phyloP scores from a whole-genome alignment of 1,284 basidiomycete species.

The Ceratobasidium sp. region DNA sequence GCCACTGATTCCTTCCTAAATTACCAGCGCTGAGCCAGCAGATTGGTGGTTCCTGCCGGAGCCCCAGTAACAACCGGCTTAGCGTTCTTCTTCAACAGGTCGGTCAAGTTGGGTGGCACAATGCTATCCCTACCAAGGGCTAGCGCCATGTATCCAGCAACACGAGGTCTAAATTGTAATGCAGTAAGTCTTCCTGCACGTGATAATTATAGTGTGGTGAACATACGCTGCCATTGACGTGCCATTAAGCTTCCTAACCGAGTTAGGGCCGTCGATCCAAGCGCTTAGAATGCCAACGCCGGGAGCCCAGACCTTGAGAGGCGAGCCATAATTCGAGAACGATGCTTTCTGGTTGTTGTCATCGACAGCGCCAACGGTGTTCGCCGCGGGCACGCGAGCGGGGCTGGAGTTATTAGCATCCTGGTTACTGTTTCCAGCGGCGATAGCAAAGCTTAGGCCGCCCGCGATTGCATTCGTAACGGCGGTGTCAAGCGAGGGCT shows the following conservation, averaged over 20 bases:
- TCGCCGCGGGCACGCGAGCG: constrained; percentile 77
- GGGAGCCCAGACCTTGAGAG: constrained; percentile 42
- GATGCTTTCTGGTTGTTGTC: constrained; percentile 35
- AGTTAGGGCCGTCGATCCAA: constrained; percentile 33
- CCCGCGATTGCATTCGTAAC: constrained; percentile 15
- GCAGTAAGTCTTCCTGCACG: background rate
- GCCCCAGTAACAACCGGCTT: background rate
- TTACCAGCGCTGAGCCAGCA: background rate
- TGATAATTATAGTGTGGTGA: background rate
- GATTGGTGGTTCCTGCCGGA: background rate
- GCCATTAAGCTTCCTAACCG: constrained; percentile 5
- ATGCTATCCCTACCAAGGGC: constrained; percentile 4
- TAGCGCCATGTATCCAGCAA: constrained; percentile 6
- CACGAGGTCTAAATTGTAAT: background rate
- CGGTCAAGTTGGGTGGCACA: background rate
- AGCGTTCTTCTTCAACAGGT: constrained; percentile 1
- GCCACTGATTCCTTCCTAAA: too few relatives aligned
- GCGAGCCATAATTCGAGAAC: constrained; percentile 44
- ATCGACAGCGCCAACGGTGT: constrained; percentile 85
- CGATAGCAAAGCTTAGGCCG: constrained; percentile 41
- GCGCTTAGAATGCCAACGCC: constrained; percentile 33
- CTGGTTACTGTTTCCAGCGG: constrained; percentile 49
- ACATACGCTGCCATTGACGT: background rate
- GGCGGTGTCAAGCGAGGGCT: constrained; percentile 34
- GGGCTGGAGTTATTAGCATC: constrained; percentile 55